These are phyloP conservation scores for Phytophthora cactorum DNA, from an alignment of 352 stramenopile species.

Conservation along the genomic window DNA sequence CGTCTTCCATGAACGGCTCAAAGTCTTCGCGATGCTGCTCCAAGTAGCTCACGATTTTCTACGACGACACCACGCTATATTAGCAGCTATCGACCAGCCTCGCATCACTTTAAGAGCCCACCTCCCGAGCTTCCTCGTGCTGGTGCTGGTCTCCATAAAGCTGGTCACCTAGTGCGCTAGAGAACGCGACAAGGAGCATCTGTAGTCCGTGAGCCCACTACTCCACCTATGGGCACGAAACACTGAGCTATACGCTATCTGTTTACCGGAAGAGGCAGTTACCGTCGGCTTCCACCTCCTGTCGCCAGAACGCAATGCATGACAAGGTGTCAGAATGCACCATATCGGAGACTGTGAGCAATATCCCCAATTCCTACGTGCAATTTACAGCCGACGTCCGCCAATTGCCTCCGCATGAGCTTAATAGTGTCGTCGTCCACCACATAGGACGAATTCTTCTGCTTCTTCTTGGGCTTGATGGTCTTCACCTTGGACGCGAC, in stretches of 20 bases:
- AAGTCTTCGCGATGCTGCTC: constrained; percentile 76
- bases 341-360: constrained; percentile 2
- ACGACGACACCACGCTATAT: neutral
- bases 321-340: constrained; percentile 2
- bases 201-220: constrained; percentile 10
- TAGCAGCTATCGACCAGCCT: neutral
- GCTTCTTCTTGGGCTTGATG: constrained; percentile 46
- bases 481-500: constrained; percentile 5
- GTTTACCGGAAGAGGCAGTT: constrained; percentile 85
- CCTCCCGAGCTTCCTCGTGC: constrained; percentile 71
- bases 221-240: too few species aligned
- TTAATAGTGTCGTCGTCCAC: constrained; percentile 60
- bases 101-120: constrained; percentile 13
- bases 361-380: constrained; percentile 20
- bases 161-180: constrained; percentile 73
- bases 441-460: constrained; percentile 30
- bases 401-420: constrained; percentile 63
- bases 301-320: constrained; percentile 3
- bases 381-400: constrained; percentile 71
- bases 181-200: constrained; percentile 5
- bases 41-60: constrained; percentile 80
- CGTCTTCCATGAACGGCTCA: constrained; percentile 90
- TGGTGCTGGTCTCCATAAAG: constrained; percentile 76
- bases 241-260: neutral
- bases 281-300: constrained; percentile 83